A percentile compares a stretch with the other conserved stretches of the same genome.
Evolutionary conservation across 2,329 filamentous ascomycete genomes (phyloP).

Genomic region (Penicillium frequentans): DNA sequence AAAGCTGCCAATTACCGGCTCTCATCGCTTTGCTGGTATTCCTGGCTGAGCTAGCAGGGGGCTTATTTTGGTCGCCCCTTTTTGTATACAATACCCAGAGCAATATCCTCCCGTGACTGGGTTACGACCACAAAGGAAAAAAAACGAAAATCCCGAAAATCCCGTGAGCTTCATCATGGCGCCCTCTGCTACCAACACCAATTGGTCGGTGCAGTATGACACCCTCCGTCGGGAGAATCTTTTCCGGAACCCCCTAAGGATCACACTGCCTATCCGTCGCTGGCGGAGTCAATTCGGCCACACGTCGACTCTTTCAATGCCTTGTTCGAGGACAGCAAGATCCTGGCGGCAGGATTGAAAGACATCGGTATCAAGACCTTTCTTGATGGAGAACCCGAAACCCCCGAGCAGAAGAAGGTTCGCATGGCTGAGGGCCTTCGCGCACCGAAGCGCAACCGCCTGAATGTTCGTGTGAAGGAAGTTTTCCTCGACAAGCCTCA

Average conservation of each 20-base stretch:
- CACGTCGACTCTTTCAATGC: conserved; percentile 96
- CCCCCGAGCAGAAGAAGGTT: conserved; percentile 36
- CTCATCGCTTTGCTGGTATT: conserved; percentile 18
- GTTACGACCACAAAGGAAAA: background rate
- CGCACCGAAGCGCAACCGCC: conserved; percentile 64
- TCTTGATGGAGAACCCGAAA: conserved; percentile 70
- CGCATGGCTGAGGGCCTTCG: conserved; percentile 56
- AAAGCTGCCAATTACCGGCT: conserved; percentile 24
- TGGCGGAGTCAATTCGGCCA: conserved; percentile 82
- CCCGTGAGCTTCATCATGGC: conserved; percentile 47
- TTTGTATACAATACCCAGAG: background rate
- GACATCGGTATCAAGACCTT: conserved; percentile 91
- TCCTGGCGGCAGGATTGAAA: conserved; percentile 71
- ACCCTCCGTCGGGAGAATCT: conserved; percentile 83
- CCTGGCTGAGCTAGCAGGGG: conserved; percentile 17
- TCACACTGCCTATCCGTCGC: conserved; percentile 80
- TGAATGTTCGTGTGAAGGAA: conserved; percentile 76
- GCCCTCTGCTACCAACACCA: conserved; percentile 60
- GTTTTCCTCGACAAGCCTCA: conserved; percentile 79
- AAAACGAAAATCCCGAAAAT: background rate
- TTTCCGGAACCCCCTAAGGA: conserved; percentile 88
- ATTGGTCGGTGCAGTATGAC: conserved; percentile 85
- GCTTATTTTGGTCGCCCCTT: background rate
- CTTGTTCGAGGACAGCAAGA: conserved; percentile 72
- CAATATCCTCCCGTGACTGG: background rate